Evolutionary conservation across 2,329 filamentous ascomycete species (phyloP).

Genomic region (Aspergillus tamarii): DNA sequence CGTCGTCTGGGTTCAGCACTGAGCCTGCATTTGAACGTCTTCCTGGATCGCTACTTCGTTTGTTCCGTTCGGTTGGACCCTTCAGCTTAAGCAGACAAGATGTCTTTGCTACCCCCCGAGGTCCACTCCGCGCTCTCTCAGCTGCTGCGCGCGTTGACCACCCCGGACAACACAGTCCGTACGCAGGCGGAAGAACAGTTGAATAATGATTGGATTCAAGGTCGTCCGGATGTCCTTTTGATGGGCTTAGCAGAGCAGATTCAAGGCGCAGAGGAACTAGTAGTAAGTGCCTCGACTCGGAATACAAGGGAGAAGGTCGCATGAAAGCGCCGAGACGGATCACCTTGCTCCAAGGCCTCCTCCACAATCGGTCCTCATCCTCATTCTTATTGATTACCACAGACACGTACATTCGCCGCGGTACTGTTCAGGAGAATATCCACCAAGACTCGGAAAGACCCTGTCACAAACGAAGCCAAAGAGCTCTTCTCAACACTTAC

Average conservation of each 20-base stretch:
- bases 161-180: constrained; percentile 82
- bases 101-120: constrained; percentile 86
- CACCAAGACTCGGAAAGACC: constrained; percentile 80
- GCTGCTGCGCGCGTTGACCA: constrained; percentile 86
- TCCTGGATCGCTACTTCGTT: constrained; percentile 19
- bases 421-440: constrained; percentile 94
- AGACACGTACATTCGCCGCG: constrained; percentile 89
- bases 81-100: constrained; percentile 46
- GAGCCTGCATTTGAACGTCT: constrained; percentile 15
- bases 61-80: constrained; percentile 18
- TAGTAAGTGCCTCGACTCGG: constrained; percentile 56
- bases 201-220: constrained; percentile 83
- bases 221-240: constrained; percentile 81
- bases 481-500: constrained; percentile 85
- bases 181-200: constrained; percentile 87
- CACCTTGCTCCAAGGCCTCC: neutral
- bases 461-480: constrained; percentile 67
- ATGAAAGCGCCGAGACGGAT: neutral
- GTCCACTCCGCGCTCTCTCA: constrained; percentile 81
- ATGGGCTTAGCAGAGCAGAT: constrained; percentile 96
- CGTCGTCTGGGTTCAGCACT: constrained; percentile 20
- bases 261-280: constrained; percentile 71
- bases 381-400: constrained; percentile 17
- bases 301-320: neutral
- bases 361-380: neutral